Evolutionary conservation across 768 basidiomycete species (phyloP), one percentile per base, ranked within the genome.

Genomic region (Psilocybe subaeruginosa): DNA sequence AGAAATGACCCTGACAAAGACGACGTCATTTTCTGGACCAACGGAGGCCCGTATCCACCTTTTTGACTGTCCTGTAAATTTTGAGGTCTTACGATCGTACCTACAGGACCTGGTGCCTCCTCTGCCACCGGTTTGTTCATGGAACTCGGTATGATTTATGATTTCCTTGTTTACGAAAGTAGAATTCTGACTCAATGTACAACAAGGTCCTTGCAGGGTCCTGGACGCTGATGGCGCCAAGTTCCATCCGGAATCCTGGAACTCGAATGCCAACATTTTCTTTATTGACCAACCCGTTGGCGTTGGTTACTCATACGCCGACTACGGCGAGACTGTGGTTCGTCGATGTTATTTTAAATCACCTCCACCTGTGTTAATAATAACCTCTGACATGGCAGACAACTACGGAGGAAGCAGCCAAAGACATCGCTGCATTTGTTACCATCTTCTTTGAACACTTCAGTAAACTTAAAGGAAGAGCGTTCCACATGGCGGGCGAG

Each of bases 391-490:
- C 14, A 43, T 43, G 6, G 2, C 35, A 88, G 86, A 77, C 81
- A 56, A 89, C 84, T 3, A 87, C 88, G 0, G 84, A 88, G 68
- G 85, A 88, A 57, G 90, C 87, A 2, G 87, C 88, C 0, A 78
- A 82, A 55, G 90, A 92, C 65, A 83, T 92, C 3, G 88, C 89
- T 1, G 83, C 86, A 0, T 91, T 92, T 64, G 78, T 91, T 0
- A 76, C 83, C 6, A 85, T 92, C 56, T 91, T 91, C 74, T 91
- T 91, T 54, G 88, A 91, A 66, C 80, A 86, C 60, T 93, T 93
- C 69, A 79, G 71, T 56, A 78, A 87, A 66, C 91, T 91, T 77
- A 85, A 88, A 66, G 88, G 89, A 2, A 76, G 89, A 2, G 68
- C 76, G 0, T 86, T 89, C 71, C 87, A 89, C 62, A 81, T 89